phyloP scores from a whole-genome alignment of 108 stramenopile species.

The Conticribra guillardii region DNA sequence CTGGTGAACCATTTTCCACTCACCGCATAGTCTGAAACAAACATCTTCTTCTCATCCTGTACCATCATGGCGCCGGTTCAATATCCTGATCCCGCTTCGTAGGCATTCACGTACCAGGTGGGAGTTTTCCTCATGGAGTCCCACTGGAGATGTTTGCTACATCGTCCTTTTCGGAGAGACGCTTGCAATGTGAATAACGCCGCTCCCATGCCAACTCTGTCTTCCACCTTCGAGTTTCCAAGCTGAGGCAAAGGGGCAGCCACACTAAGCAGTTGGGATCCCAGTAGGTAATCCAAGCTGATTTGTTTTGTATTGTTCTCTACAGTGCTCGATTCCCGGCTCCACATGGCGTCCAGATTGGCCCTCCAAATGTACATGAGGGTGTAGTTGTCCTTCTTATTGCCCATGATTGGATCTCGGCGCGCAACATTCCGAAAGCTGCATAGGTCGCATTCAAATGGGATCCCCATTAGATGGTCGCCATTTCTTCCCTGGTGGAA shows the following conservation, averaged over 20 bases:
- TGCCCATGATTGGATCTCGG: conserved; percentile 9
- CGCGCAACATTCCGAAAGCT: conserved; percentile 43
- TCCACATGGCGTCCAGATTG: conserved; percentile 57
- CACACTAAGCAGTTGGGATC: not conserved
- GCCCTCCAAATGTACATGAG: conserved; percentile 30
- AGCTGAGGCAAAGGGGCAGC: not conserved
- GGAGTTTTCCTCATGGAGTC: conserved; percentile 3
- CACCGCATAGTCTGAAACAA: not conserved
- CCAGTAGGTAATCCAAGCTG: not conserved
- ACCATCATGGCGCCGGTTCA: not conserved
- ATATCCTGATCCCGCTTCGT: not conserved
- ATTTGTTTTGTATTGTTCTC: not conserved
- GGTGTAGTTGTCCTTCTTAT: not conserved
- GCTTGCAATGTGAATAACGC: not conserved
- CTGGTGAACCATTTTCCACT: not conserved
- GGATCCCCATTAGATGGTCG: conserved; percentile 40
- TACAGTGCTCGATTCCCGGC: conserved; percentile 46
- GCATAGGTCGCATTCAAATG: conserved; percentile 64
- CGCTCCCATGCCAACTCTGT: not conserved
- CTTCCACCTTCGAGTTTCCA: not conserved
- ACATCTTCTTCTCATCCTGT: not conserved
- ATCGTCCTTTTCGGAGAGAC: not conserved
- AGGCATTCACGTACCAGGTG: not conserved
- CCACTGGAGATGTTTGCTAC: not conserved
- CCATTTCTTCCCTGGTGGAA: conserved; percentile 22